Conservation (phyloP, 495 filamentous ascomycete genomes). For the Podospora comata region DNA sequence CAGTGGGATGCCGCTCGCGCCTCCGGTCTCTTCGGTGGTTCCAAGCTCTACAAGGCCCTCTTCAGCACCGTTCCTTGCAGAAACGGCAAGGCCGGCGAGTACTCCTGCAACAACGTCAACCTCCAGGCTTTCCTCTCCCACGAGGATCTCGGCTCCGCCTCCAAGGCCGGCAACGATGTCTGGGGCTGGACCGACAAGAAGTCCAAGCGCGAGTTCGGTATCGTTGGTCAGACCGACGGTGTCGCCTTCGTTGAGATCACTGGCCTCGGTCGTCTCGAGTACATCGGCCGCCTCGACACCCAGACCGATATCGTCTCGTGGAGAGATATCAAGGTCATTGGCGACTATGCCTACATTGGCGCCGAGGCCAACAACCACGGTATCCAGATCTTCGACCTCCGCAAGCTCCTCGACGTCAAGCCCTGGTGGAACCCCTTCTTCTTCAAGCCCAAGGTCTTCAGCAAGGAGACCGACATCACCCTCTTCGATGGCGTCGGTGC, state of each 20-base stretch:
- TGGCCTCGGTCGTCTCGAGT: slow-evolving; percentile 40
- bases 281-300: slow-evolving; percentile 48
- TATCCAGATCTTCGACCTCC: slow-evolving; percentile 50
- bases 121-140: slow-evolving; percentile 52
- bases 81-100: slow-evolving; percentile 47
- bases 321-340: slow-evolving; percentile 46
- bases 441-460: slow-evolving; percentile 23
- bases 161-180: slow-evolving; percentile 38
- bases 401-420: slow-evolving; percentile 31
- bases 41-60: slow-evolving; percentile 36
- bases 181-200: slow-evolving; percentile 48
- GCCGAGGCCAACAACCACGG: slow-evolving; percentile 44
- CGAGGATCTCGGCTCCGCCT: slow-evolving; percentile 44
- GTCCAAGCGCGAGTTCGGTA: slow-evolving; percentile 47
- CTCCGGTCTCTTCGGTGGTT: slow-evolving; percentile 32
- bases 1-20: slow-evolving; percentile 12
- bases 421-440: slow-evolving; percentile 20
- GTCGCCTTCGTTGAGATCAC: slow-evolving; percentile 49
- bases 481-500: slow-evolving; percentile 26
- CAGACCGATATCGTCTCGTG: slow-evolving; percentile 36
- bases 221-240: slow-evolving; percentile 50
- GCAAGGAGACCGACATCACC: slow-evolving; percentile 24
- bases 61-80: slow-evolving; percentile 31
- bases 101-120: slow-evolving; percentile 54
- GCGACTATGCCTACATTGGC: slow-evolving; percentile 46